phyloP scores from a whole-genome alignment of 495 filamentous ascomycete genomes.

The Hypoxylon rickii region DNA sequence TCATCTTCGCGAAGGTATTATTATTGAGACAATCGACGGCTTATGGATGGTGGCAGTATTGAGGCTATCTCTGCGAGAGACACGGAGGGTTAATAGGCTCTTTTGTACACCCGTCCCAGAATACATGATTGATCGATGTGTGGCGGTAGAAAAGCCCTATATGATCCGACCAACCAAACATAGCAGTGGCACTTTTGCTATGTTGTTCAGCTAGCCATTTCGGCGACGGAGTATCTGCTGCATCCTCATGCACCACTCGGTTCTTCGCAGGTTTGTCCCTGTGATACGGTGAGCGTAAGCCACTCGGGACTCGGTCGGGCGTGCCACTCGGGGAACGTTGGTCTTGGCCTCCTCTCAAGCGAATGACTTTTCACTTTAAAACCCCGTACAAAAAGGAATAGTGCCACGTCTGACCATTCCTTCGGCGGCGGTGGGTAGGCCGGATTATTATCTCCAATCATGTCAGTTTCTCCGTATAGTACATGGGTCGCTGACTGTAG shows the following conservation, averaged over 20 bases:
- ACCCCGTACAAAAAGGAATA: neutral
- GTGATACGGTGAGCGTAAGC: neutral
- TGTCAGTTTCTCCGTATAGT: constrained; percentile 11
- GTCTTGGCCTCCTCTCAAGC: neutral
- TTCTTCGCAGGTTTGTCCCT: neutral
- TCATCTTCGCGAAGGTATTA: constrained; percentile 26
- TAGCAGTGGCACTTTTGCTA: neutral
- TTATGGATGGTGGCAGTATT: too few relatives aligned
- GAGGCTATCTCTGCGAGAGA: too few relatives aligned
- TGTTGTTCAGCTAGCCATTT: constrained; percentile 1
- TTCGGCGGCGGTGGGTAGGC: constrained; percentile 4
- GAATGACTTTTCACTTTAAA: neutral
- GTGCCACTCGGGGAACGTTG: constrained; percentile 1
- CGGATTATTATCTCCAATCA: neutral
- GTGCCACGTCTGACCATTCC: neutral
- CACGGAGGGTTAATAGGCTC: constrained; percentile 1
- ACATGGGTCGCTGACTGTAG: neutral
- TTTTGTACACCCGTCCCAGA: constrained; percentile 17
- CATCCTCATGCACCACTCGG: constrained; percentile 1
- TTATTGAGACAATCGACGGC: too few relatives aligned
- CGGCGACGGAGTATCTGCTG: constrained; percentile 30
- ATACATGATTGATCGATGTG: neutral
- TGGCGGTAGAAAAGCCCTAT: neutral
- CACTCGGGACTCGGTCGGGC: too few relatives aligned
- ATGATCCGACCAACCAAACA: constrained; percentile 7